phyloP scores from a whole-genome alignment of 2,329 filamentous ascomycete species.

The Arthrobotrys conoides region DNA sequence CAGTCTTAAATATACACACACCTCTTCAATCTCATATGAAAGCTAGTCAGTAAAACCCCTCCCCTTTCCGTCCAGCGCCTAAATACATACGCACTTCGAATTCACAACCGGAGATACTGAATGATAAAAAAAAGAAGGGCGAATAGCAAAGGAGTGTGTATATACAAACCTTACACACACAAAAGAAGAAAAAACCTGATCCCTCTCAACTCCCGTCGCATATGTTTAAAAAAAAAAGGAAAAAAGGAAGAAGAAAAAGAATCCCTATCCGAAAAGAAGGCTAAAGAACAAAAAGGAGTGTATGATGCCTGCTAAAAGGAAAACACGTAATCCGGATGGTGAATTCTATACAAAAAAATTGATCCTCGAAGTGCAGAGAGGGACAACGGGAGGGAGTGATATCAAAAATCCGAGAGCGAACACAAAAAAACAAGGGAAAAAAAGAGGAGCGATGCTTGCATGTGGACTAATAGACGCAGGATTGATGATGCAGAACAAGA shows the following conservation, averaged over 20 bases:
- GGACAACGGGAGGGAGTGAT: not conserved
- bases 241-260: not conserved
- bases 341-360: conserved; percentile 16
- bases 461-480: not conserved
- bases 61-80: not conserved
- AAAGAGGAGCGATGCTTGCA: conserved; percentile 3
- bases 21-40: not conserved
- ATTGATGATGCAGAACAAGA: not conserved
- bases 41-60: not conserved
- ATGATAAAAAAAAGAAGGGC: not conserved
- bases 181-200: conserved; percentile 3
- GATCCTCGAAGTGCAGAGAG: not conserved
- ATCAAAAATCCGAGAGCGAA: conserved; percentile 7
- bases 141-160: conserved; percentile 1
- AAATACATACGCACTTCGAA: conserved; percentile 5
- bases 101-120: not conserved
- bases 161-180: conserved; percentile 6
- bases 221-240: conserved; percentile 1
- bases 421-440: not conserved
- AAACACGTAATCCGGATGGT: conserved; percentile 4
- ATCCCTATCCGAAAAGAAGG: conserved; percentile 23
- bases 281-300: conserved; percentile 34
- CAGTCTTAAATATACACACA: not conserved
- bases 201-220: conserved; percentile 28
- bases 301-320: conserved; percentile 46